A percentile compares a stretch with the other conserved stretches of the same genome.
Conservation (phyloP, 148 eudicot genomes). For the Diospyros kaki region DNA sequence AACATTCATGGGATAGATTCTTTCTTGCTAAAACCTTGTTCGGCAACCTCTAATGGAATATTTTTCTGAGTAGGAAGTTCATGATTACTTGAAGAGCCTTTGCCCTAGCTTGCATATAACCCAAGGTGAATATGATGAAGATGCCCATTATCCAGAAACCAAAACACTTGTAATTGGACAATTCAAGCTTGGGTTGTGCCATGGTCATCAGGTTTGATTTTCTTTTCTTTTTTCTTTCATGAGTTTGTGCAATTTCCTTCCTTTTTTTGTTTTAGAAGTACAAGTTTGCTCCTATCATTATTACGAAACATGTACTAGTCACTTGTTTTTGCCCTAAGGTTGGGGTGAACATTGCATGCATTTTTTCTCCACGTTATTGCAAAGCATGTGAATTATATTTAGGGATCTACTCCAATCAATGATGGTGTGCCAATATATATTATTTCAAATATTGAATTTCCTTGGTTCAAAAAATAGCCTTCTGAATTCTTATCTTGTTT, state of each 20-base stretch:
- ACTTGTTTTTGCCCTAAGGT: background rate
- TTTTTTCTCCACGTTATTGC: too few relatives aligned
- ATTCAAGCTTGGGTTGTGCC: conserved; percentile 96
- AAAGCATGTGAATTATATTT: too few relatives aligned
- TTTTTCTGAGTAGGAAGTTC: conserved; percentile 67
- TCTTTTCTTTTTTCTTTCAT: background rate
- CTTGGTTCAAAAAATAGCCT: too few relatives aligned
- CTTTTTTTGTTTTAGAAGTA: too few relatives aligned
- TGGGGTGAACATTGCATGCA: too few relatives aligned
- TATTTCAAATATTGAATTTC: too few relatives aligned
- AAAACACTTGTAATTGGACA: conserved; percentile 94
- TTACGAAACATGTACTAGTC: background rate
- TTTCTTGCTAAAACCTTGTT: background rate
- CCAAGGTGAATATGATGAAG: conserved; percentile 97
- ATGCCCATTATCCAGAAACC: conserved; percentile 87
- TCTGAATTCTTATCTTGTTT: too few relatives aligned
- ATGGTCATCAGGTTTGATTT: conserved; percentile 88
- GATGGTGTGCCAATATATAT: too few relatives aligned
- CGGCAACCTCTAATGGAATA: background rate
- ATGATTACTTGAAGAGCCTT: conserved; percentile 85
- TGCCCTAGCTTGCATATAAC: conserved; percentile 83
- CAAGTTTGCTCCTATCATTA: too few relatives aligned
- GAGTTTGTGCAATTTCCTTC: background rate
- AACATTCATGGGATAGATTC: background rate
- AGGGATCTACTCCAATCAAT: too few relatives aligned